Percentiles rank a stretch among this genome's conserved stretches.
These are phyloP conservation scores for Kwoniella sp. DNA, from an alignment of 768 basidiomycete genomes.

Conservation along the genomic window DNA sequence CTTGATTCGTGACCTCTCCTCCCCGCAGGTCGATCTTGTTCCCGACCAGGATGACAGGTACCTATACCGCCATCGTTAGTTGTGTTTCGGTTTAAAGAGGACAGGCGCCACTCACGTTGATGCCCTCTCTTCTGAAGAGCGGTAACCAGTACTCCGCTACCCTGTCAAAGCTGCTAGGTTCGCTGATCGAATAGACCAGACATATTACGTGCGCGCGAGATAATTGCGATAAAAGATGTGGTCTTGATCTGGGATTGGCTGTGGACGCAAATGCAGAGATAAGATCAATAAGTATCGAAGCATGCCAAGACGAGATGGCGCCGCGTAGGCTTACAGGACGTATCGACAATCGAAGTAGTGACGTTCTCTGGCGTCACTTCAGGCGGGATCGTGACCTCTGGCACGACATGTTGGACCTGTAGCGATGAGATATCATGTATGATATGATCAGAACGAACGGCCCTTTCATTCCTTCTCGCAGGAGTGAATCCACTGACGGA, in stretches of 20 bases:
- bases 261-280: not conserved
- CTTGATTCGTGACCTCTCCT: constrained; percentile 90
- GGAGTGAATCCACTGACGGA: not conserved
- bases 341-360: constrained; percentile 96
- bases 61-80: constrained; percentile 59
- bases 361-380: constrained; percentile 97
- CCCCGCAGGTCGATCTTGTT: constrained; percentile 97
- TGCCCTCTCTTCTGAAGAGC: constrained; percentile 88
- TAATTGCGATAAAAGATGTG: constrained; percentile 90
- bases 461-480: not conserved
- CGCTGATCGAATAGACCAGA: constrained; percentile 95
- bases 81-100: not conserved
- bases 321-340: constrained; percentile 89
- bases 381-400: constrained; percentile 96
- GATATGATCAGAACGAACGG: not conserved
- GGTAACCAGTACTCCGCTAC: constrained; percentile 99
- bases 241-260: constrained; percentile 84
- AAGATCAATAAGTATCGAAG: constrained; percentile 10
- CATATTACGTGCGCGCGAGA: constrained; percentile 98
- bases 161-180: constrained; percentile 92
- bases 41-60: constrained; percentile 94
- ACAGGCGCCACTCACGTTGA: constrained; percentile 93
- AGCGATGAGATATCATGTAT: not conserved
- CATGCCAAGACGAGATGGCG: no score
- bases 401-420: constrained; percentile 91